phyloP scores from a whole-genome alignment of 2,329 filamentous ascomycete genomes.

The Aspergillus piperis region DNA sequence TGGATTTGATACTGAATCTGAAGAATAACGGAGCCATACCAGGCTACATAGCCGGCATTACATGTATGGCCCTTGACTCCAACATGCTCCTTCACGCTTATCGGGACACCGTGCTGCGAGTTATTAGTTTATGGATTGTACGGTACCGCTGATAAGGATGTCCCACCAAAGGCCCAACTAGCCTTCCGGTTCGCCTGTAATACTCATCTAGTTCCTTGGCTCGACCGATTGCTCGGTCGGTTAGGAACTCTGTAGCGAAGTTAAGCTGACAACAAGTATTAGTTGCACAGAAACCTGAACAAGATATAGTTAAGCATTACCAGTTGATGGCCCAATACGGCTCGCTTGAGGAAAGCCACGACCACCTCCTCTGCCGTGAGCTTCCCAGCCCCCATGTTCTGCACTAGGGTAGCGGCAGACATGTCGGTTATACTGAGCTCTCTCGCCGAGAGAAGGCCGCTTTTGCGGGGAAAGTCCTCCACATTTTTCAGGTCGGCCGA shows the following conservation, averaged over 20 bases:
- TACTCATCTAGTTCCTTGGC: constrained; percentile 37
- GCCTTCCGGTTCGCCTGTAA: constrained; percentile 39
- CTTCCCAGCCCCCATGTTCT: constrained; percentile 28
- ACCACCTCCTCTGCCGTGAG: constrained; percentile 37
- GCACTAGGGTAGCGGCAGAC: constrained; percentile 33
- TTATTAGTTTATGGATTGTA: background rate
- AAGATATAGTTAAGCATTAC: constrained; percentile 9
- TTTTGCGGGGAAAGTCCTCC: constrained; percentile 37
- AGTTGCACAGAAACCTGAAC: background rate
- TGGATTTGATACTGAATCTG: background rate
- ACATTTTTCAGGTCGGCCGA: constrained; percentile 32
- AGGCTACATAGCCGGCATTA: constrained; percentile 40
- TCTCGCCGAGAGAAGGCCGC: constrained; percentile 50
- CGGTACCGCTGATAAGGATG: background rate
- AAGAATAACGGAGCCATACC: constrained; percentile 20
- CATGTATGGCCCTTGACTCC: constrained; percentile 53
- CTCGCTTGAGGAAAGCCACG: constrained; percentile 35
- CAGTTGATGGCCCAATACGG: constrained; percentile 38
- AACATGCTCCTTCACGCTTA: constrained; percentile 64
- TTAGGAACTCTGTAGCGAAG: constrained; percentile 42
- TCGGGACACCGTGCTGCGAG: constrained; percentile 53
- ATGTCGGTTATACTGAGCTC: constrained; percentile 57
- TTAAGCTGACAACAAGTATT: constrained; percentile 28
- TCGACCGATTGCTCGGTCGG: constrained; percentile 35
- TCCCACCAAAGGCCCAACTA: constrained; percentile 50